Base-by-base conservation (phyloP, 257 asterid genomes). In the Osmanthus fragrans region DNA sequence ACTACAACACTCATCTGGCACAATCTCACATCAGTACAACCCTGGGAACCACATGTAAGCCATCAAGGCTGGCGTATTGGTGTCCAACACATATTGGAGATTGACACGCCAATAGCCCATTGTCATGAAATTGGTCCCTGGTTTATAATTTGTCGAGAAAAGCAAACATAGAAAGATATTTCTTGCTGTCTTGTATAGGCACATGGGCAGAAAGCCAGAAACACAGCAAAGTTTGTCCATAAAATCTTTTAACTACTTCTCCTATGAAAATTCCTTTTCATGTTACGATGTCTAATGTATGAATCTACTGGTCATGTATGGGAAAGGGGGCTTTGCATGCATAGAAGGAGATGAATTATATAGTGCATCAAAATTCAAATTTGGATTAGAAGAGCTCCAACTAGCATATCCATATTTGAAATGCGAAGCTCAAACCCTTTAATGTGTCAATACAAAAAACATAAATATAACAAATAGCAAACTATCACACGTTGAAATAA, bases 391-490 rank as follows among this genome's bases (percentile, higher is more conserved):
- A 45, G 30, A 45, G 4, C 67, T 58, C 40, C 32, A 76, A 63
- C 51, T 51, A 36, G 68, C 51, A 56, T 7, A 56, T 7, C 54
- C 25, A 72, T 9, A 5, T 47, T 18, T 36, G 64, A 42, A 56
- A 23, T 36, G 78, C 40, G 34, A 79, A 37, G 34, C 34, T 72
- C 58, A 77, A 76, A 42, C 30, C 40, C 15, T 60, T 34, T 65
- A 39, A 42, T 49, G 77, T 70, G 16, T 68, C 39, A 36, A 66
- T 15, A 32, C 4, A 19, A 65, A 67, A 78, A 70, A 23, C 21
- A 11, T 15, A 40, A 32, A 54, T 51, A 72, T 13, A 7, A 1
- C 39, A 63, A 12, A 32, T n/a, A 54, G 68, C 77, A 40, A 23
- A 69, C 29, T 36, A 77, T 51, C 68, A 33, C 64, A 73, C 18